Evolutionary conservation across 164 flowering plant species (phyloP).

Genomic region (Vitis riparia): DNA sequence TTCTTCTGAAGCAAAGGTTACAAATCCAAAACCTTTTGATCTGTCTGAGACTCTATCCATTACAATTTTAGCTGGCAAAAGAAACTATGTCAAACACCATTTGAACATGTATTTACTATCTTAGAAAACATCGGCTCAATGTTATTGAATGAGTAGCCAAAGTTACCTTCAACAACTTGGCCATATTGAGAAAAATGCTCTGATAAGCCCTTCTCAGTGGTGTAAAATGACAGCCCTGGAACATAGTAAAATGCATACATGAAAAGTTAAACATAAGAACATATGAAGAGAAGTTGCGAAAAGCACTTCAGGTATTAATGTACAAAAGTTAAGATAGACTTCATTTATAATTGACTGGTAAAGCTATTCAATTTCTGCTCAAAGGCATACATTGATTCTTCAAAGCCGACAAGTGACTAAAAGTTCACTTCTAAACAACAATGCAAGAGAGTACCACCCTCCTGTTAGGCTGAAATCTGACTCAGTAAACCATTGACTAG

Average conservation of each 20-base stretch:
- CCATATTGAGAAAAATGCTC: constrained; percentile 84
- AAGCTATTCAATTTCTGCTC: too few species aligned
- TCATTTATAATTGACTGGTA: background rate
- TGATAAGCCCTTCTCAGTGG: constrained; percentile 60
- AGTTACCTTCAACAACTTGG: constrained; percentile 76
- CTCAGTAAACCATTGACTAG: too few species aligned
- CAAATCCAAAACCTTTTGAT: constrained; percentile 94
- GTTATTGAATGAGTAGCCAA: background rate
- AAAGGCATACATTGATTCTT: too few species aligned
- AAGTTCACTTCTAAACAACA: too few species aligned
- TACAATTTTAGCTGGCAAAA: constrained; percentile 61
- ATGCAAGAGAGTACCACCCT: too few species aligned
- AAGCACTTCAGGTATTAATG: background rate
- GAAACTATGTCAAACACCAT: background rate
- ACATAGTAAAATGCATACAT: background rate
- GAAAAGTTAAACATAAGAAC: too few species aligned
- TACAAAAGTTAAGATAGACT: background rate
- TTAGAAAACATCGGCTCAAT: background rate
- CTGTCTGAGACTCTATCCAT: constrained; percentile 66
- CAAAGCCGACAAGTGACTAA: too few species aligned
- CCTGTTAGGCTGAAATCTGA: too few species aligned
- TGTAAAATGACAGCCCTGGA: constrained; percentile 78
- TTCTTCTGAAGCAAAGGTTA: constrained; percentile 80
- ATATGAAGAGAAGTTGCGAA: background rate
- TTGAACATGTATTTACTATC: too few species aligned